phyloP scores from a whole-genome alignment of 129 eudicot species.

The Tagetes patula region DNA sequence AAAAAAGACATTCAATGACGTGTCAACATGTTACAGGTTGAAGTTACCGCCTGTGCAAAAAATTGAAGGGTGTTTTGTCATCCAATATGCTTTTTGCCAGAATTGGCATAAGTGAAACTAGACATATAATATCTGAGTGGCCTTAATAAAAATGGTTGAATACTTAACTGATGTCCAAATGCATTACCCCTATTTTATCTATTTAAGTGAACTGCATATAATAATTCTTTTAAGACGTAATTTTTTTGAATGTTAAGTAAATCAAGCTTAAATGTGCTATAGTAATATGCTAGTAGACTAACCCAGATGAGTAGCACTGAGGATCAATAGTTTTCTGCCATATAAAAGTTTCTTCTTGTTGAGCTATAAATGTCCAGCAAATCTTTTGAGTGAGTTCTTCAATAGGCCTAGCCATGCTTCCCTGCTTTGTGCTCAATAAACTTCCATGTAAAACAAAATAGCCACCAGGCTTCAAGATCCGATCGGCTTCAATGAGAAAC shows the following conservation, averaged over 20 bases:
- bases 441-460: constrained; percentile 81
- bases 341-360: constrained; percentile 90
- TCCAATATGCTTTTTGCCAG: neutral
- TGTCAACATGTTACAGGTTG: neutral
- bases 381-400: constrained; percentile 66
- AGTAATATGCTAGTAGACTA: constrained; percentile 33
- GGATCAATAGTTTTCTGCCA: constrained; percentile 94
- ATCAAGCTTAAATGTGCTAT: constrained; percentile 1
- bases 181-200: neutral
- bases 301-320: constrained; percentile 79
- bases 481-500: constrained; percentile 85
- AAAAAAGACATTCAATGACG: neutral
- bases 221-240: neutral
- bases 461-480: constrained; percentile 93
- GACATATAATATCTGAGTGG: neutral
- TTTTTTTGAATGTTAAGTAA: neutral
- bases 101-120: neutral
- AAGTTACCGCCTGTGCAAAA: neutral
- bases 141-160: neutral
- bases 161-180: neutral
- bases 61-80: neutral
- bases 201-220: neutral
- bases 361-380: constrained; percentile 79
- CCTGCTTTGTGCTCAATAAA: constrained; percentile 49
- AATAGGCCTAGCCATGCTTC: constrained; percentile 58